Evolutionary conservation across 208 protist genomes (phyloP).

Genomic region (Novymonas esmeraldas): DNA sequence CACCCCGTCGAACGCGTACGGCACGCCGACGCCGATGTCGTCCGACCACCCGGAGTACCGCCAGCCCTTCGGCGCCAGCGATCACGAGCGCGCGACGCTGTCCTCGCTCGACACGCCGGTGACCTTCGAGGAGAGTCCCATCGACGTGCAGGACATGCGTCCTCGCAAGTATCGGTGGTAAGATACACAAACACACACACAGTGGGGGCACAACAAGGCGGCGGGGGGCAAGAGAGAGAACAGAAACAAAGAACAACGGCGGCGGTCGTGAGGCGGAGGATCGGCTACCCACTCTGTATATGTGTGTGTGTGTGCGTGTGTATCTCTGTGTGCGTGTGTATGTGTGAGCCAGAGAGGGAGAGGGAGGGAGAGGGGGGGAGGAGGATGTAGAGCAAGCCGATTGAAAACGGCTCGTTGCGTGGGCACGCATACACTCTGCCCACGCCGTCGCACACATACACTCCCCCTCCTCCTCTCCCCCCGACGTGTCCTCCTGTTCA

Average conservation of each 20-base stretch:
- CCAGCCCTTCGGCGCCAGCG: slow-evolving; percentile 13
- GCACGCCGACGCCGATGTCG: not conserved
- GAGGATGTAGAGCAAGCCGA: too few relatives aligned
- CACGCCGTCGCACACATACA: too few relatives aligned
- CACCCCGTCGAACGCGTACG: slow-evolving; percentile 63
- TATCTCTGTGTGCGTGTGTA: not conserved
- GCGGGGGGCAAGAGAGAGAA: not conserved
- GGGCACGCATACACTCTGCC: too few relatives aligned
- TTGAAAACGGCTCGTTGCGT: too few relatives aligned
- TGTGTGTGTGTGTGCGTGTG: not conserved
- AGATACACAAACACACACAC: not conserved
- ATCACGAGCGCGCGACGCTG: slow-evolving; percentile 20
- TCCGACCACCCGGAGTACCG: slow-evolving; percentile 9
- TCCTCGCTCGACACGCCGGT: slow-evolving; percentile 23
- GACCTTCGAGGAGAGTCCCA: slow-evolving; percentile 22
- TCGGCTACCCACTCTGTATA: too few relatives aligned
- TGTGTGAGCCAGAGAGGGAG: not conserved
- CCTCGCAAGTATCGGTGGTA: not conserved
- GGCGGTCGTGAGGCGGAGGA: too few relatives aligned
- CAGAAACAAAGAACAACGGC: not conserved
- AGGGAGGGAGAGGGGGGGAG: too few relatives aligned
- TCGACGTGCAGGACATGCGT: not conserved
- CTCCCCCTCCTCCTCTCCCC: too few relatives aligned
- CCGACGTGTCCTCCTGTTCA: too few relatives aligned
- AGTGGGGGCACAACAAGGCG: not conserved